Evolutionary conservation across 2,329 filamentous ascomycete species (phyloP), one percentile per base, ranked within the genome.

Genomic region (Leptographium procerum): DNA sequence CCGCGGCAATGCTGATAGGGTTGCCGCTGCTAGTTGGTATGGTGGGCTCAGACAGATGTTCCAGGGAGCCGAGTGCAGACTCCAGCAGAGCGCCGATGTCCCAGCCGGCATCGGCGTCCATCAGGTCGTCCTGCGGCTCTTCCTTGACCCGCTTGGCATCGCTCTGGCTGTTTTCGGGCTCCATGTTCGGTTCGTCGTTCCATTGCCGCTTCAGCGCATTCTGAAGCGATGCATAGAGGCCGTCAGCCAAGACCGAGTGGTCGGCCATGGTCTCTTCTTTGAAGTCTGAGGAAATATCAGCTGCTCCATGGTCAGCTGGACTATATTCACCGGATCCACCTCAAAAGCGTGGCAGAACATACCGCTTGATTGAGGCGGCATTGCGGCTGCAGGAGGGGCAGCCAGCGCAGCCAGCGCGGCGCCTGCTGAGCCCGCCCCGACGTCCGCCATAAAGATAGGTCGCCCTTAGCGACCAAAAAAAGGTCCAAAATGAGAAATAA

Each of bases 51-150:
- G 52, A 16, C 29, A 40, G 51, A 16, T 55, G 57, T 28, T 57
- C 47, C 36, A 57, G 52, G 16, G 50, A 47, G 19, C 65, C 68
- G 24, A 71, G 64, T 4, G 68, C 69, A 48, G 63, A 64, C 60
- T 66, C 63, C 24, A 71, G 61, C 61, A 69, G 65, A 26, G 64
- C 65, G 1, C 62, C 67, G n/a, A 70, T 61, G 56, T 70, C 68
- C 50, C 64, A 61, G 45, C 56, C 61, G 28, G 54, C 43, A 16
- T 56, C 54, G 2, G 22, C 36, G 22, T 56, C 54, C 53, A 55
- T 48, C 40, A 24, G 31, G 34, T 55, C 31, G 0, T 53, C 47
- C 3, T 58, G 33, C 4, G 61, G 57, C 29, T 67, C 66, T 26
- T 58, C 63, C 60, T 66, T 69, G 36, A 61, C 52, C 24, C 67